These are phyloP conservation scores for Aureobasidium subglaciale DNA, from an alignment of 2,329 filamentous ascomycete genomes.

Conservation along the genomic window DNA sequence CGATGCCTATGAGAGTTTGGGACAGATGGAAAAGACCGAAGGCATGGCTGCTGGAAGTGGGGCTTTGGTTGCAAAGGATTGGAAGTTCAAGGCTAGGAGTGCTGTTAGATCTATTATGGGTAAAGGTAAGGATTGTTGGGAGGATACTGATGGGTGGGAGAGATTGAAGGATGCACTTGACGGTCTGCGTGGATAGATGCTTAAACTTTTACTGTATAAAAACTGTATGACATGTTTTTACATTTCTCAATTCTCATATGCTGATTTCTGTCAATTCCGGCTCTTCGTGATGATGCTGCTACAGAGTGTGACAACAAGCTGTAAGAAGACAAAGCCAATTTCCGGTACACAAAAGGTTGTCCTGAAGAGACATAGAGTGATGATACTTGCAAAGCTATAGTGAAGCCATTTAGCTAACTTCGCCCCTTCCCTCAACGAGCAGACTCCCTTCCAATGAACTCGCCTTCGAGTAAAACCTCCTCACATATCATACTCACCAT, in stretches of 20 bases:
- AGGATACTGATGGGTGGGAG: constrained; percentile 64
- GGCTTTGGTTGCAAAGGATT: constrained; percentile 65
- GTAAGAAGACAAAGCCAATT: too few species aligned
- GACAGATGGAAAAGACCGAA: constrained; percentile 42
- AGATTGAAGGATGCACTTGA: constrained; percentile 46
- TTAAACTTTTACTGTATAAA: too few species aligned
- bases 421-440: too few species aligned
- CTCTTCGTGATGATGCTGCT: too few species aligned
- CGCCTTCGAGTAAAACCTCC: too few species aligned
- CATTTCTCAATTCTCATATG: too few species aligned
- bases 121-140: constrained; percentile 74
- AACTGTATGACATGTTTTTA: not conserved
- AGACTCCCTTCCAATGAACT: too few species aligned
- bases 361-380: too few species aligned
- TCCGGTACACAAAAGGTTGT: too few species aligned
- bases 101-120: constrained; percentile 78
- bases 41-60: constrained; percentile 42
- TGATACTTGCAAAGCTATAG: too few species aligned
- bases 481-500: not conserved
- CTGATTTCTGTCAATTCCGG: not conserved
- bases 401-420: too few species aligned
- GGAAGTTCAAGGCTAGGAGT: constrained; percentile 82
- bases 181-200: not conserved
- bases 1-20: constrained; percentile 72
- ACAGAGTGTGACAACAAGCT: too few species aligned